Evolutionary conservation across 805 yeast species (phyloP).

Genomic region (Metschnikowia henanensis): DNA sequence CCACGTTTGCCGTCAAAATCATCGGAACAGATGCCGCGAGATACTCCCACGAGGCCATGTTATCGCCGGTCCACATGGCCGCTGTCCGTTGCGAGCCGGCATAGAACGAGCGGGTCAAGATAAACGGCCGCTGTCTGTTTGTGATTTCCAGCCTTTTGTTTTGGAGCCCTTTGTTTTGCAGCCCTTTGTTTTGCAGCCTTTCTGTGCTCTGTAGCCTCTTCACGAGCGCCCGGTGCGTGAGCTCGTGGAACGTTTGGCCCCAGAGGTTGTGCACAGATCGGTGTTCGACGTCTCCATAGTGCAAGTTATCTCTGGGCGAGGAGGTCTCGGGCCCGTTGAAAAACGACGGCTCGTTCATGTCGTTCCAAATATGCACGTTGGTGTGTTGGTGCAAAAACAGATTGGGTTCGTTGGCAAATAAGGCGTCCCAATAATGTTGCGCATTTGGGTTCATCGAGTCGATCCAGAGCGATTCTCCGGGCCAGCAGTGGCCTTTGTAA

Average conservation of each 20-base stretch:
- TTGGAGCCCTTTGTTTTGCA: too few species aligned
- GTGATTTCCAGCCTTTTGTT: constrained; percentile 47
- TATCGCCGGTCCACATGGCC: constrained; percentile 99
- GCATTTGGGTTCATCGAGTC: constrained; percentile 75
- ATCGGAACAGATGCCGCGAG: constrained; percentile 80
- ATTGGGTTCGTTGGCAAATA: constrained; percentile 42
- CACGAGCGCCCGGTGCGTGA: constrained; percentile 68
- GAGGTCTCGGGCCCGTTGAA: constrained; percentile 95
- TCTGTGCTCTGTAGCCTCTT: constrained; percentile 47
- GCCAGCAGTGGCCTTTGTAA: constrained; percentile 94
- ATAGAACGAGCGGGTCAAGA: constrained; percentile 82
- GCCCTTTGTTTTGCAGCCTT: too few species aligned
- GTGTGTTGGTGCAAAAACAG: constrained; percentile 45
- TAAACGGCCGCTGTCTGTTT: constrained; percentile 70
- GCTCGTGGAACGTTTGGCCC: constrained; percentile 78
- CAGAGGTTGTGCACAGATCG: constrained; percentile 87
- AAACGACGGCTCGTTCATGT: constrained; percentile 97
- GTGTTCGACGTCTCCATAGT: constrained; percentile 82
- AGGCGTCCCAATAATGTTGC: constrained; percentile 56
- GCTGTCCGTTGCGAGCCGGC: constrained; percentile 91
- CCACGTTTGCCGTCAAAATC: constrained; percentile 77
- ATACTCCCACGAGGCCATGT: constrained; percentile 90
- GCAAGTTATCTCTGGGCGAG: constrained; percentile 78
- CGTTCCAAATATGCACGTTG: constrained; percentile 91
- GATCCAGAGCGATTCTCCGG: constrained; percentile 94